Conservation (phyloP, 192 early-diverging fungal genomes). For the Spinellus fusiger region DNA sequence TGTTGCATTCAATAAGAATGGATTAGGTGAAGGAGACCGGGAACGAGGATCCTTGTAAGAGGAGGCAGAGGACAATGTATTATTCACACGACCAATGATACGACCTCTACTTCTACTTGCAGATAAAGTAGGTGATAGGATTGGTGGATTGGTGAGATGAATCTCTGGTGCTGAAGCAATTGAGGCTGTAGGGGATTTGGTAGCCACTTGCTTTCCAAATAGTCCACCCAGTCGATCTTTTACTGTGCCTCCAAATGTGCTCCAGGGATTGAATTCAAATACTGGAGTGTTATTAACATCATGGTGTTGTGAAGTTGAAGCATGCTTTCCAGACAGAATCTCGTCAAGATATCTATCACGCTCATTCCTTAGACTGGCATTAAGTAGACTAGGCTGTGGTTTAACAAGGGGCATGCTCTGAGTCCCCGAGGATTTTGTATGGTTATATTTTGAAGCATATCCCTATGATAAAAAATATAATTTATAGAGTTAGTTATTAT, state of each 20-base stretch:
- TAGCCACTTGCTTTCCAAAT: neutral
- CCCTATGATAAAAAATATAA: conserved; percentile 1
- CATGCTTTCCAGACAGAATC: conserved; percentile 10
- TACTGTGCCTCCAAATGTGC: neutral
- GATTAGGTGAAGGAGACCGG: conserved; percentile 11
- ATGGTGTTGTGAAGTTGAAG: neutral
- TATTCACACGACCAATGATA: conserved; percentile 3
- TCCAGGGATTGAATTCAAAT: neutral
- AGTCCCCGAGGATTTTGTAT: neutral
- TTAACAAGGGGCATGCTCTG: neutral
- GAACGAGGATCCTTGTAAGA: neutral
- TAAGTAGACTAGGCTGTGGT: neutral
- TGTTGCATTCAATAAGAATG: conserved; percentile 5
- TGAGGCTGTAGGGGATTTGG: neutral
- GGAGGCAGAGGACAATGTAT: neutral
- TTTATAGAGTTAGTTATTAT: neutral
- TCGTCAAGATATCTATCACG: conserved; percentile 17
- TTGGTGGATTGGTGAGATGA: neutral
- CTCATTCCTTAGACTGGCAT: conserved; percentile 1
- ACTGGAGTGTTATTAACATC: neutral
- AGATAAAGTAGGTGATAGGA: neutral
- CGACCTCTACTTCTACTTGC: too few relatives aligned
- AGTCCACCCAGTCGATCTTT: too few relatives aligned
- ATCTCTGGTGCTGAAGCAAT: neutral
- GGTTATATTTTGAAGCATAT: conserved; percentile 13